phyloP scores from a whole-genome alignment of 176 grass and related monocot species.

The Hyparrhenia diplandra region DNA sequence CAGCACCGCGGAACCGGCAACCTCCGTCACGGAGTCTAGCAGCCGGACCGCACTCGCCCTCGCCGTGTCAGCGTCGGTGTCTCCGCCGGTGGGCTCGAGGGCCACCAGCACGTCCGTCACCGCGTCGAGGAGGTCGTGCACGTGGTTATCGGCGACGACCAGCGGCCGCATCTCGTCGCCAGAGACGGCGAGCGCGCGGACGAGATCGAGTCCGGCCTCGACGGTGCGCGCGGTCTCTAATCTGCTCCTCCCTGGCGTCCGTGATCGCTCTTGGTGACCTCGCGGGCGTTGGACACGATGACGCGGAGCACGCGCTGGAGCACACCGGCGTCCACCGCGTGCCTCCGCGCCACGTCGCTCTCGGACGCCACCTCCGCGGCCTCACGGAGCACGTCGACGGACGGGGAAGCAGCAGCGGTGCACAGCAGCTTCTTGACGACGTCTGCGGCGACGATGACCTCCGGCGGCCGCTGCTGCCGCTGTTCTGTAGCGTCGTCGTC shows the following conservation, averaged over 20 bases:
- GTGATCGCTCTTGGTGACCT: not conserved
- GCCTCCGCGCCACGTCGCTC: conserved; percentile 5
- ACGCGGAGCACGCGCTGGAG: conserved; percentile 13
- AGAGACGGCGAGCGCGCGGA: no score
- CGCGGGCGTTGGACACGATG: not conserved
- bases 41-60: conserved; percentile 10
- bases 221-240: not conserved
- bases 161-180: no score
- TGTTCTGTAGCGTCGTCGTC: no score
- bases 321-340: conserved; percentile 27
- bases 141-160: no score
- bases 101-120: conserved; percentile 11
- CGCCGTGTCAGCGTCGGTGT: not conserved
- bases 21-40: conserved; percentile 19
- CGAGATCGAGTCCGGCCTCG: no score
- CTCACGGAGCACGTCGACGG: not conserved
- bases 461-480: no score
- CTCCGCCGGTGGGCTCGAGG: not conserved
- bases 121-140: conserved; percentile 19
- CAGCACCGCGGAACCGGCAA: not conserved
- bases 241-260: not conserved
- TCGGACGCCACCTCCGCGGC: not conserved
- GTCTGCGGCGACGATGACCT: no score
- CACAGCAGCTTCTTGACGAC: conserved; percentile 16
- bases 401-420: not conserved